phyloP scores from a whole-genome alignment of 768 basidiomycete genomes.

The Solioccasus polychromus region DNA sequence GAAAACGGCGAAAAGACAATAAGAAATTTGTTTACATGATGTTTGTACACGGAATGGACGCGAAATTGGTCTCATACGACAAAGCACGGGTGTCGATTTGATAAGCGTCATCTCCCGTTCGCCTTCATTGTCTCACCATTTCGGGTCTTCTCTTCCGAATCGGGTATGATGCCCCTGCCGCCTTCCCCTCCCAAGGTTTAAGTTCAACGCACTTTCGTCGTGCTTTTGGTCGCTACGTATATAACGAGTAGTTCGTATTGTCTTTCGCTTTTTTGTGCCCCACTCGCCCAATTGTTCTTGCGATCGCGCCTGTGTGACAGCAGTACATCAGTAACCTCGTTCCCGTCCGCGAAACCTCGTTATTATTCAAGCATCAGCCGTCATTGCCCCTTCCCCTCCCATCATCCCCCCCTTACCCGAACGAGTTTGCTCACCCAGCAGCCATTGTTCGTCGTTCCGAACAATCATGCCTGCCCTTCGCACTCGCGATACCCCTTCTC shows the following conservation, averaged over 20 bases:
- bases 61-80: conserved; percentile 32
- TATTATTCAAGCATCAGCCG: conserved; percentile 34
- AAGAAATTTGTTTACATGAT: conserved; percentile 40
- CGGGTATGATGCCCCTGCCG: conserved; percentile 17
- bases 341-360: conserved; percentile 43
- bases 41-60: conserved; percentile 42
- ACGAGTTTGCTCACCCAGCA: conserved; percentile 35
- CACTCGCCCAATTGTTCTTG: conserved; percentile 63
- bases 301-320: conserved; percentile 45
- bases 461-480: conserved; percentile 76
- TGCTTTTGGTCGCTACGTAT: conserved; percentile 38
- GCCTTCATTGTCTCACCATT: conserved; percentile 35
- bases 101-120: conserved; percentile 29
- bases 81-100: conserved; percentile 28
- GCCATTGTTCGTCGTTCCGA: conserved; percentile 32
- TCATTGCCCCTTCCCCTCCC: conserved; percentile 22
- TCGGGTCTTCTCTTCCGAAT: conserved; percentile 23
- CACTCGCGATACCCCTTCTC: conserved; percentile 69
- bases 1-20: conserved; percentile 43
- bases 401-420: conserved; percentile 33
- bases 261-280: conserved; percentile 55
- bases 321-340: conserved; percentile 46
- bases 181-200: conserved; percentile 23
- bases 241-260: conserved; percentile 56
- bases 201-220: conserved; percentile 37